Evolutionary conservation across 1,284 basidiomycete species (phyloP).

Genomic region (Calocybe gambosa): DNA sequence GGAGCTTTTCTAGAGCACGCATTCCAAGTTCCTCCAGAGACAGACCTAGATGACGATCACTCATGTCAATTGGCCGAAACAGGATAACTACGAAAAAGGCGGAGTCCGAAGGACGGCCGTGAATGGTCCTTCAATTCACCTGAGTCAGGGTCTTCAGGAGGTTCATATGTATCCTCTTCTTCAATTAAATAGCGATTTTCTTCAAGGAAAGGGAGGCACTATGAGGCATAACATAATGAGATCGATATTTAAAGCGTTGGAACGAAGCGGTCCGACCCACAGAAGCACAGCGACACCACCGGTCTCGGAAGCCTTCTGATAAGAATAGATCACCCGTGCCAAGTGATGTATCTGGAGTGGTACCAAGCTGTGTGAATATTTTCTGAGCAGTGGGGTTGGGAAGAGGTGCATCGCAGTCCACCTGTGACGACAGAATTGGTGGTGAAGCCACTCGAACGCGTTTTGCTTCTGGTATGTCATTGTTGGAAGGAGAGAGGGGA

Average conservation of each 20-base stretch:
- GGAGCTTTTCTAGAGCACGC: constrained; percentile 63
- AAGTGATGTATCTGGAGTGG: constrained; percentile 23
- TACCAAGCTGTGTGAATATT: constrained; percentile 28
- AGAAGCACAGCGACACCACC: constrained; percentile 65
- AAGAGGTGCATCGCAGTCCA: constrained; percentile 47
- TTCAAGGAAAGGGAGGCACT: constrained; percentile 55
- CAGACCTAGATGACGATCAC: constrained; percentile 37
- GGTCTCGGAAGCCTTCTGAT: constrained; percentile 59
- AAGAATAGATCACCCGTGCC: constrained; percentile 69
- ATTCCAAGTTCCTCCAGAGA: constrained; percentile 76
- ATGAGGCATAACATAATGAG: constrained; percentile 1
- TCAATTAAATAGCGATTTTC: constrained; percentile 55
- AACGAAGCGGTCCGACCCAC: constrained; percentile 31
- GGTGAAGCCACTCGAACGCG: constrained; percentile 32
- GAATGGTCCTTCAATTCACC: constrained; percentile 30
- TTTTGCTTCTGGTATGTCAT: constrained; percentile 42
- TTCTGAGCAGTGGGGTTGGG: constrained; percentile 35
- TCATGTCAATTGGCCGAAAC: constrained; percentile 9
- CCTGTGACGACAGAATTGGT: constrained; percentile 15
- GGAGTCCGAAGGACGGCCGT: constrained; percentile 11
- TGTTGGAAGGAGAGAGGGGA: constrained; percentile 33
- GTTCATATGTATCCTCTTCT: constrained; percentile 77
- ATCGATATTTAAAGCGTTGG: constrained; percentile 8
- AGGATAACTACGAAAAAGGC: constrained; percentile 9
- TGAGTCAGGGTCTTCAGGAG: constrained; percentile 76